phyloP scores from a whole-genome alignment of 495 filamentous ascomycete species.

The Elaphomyces granulatus region DNA sequence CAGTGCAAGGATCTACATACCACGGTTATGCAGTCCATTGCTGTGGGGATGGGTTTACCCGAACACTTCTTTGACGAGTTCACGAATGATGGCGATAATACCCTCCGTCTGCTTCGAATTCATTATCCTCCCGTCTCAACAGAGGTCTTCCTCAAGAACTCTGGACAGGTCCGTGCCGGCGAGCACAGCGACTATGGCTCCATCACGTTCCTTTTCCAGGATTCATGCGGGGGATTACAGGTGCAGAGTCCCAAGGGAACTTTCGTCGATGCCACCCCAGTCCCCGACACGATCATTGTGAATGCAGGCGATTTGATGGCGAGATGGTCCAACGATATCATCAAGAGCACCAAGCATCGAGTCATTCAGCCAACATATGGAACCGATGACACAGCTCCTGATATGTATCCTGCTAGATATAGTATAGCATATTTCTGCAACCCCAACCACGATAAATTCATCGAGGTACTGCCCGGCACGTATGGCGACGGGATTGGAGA shows the following conservation, averaged over 20 bases:
- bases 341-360: constrained; percentile 77
- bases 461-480: constrained; percentile 80
- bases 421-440: constrained; percentile 77
- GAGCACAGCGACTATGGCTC: constrained; percentile 84
- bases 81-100: constrained; percentile 67
- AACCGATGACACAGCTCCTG: constrained; percentile 10
- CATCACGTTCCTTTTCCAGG: constrained; percentile 84
- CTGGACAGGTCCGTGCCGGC: constrained; percentile 65
- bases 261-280: constrained; percentile 74
- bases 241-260: constrained; percentile 61
- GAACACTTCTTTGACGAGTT: constrained; percentile 65
- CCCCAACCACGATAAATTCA: constrained; percentile 61
- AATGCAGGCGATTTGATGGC: constrained; percentile 79
- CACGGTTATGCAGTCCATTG: constrained; percentile 78
- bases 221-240: constrained; percentile 67
- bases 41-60: constrained; percentile 63
- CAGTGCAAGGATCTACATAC: constrained; percentile 61
- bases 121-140: constrained; percentile 68
- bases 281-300: constrained; percentile 70
- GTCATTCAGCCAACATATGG: constrained; percentile 66
- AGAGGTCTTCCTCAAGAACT: constrained; percentile 54
- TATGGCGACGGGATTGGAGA: constrained; percentile 49
- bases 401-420: constrained; percentile 31
- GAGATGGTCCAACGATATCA: constrained; percentile 80
- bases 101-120: constrained; percentile 69